Base-by-base conservation (phyloP, 2,329 filamentous ascomycete species). In the Penicillium polonicum region DNA sequence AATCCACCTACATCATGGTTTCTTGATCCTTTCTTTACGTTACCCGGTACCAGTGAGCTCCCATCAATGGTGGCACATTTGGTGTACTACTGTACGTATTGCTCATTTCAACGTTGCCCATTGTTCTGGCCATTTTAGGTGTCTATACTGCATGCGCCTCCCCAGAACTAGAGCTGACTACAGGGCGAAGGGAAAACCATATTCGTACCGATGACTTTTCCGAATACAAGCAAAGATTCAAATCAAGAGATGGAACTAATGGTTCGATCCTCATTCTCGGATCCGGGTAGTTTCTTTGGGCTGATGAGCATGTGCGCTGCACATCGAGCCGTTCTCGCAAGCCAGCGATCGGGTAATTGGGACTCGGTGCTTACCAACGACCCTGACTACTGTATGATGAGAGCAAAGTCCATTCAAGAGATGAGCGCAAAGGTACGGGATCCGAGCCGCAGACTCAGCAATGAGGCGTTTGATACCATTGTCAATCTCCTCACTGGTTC, bases 151-250 rank as follows among this genome's bases (percentile, higher is more conserved):
- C 29, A 41, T 57, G 13, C 13, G 29, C 25, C 48, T 45, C 27
- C 12, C 44, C 33, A 41, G 45, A 29, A 27, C 42, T 48, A 33
- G 33, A 46, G 52, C 64, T 69, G 53, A 70, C 62, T 19, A n/a
- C 10, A 38, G 54, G 41, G 15, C 57, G n/a, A 52, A 66, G 73
- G 70, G 60, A 70, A 70, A 62, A 61, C 65, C 31, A 66, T 74
- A 12, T 72, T 76, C 55, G 65, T 77, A 33, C 74, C 75, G 6
- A 70, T 74, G 65, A 77, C 74, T 1, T 77, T 76, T 52, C 70
- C 74, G 8, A 68, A 69, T 38, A 73, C 73, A 42, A 59, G 61
- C 38, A 70, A 65, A 59, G 62, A 61, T 35, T 46, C 49, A 19
- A 48, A 23, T 51, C 64, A 33, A 13, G 65, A 72, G 50, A 65